Base-by-base conservation (phyloP, 495 filamentous ascomycete species). In the Hypoxylon perforatum region DNA sequence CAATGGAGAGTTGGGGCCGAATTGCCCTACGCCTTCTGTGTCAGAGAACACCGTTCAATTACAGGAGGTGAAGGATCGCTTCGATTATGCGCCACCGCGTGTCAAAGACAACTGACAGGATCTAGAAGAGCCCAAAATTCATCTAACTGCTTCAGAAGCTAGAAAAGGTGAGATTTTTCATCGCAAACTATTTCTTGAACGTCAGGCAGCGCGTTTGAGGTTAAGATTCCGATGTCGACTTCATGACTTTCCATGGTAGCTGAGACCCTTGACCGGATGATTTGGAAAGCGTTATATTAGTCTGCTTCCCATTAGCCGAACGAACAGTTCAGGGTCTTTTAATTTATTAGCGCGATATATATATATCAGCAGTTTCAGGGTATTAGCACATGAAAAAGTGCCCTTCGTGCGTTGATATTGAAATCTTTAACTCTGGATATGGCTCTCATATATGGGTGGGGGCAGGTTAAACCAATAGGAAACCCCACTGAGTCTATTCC, bases 1-100 rank as follows among this genome's bases (percentile, higher is more conserved):
- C n/a, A 50, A 50, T 63, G 4, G 49, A 35, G 4, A 55, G 33
- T 18, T 33, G 22, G 33, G 19, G 41, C 21, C n/a, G 30, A 8
- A 51, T 49, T 25, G n/a, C 42, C 25, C 25, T 49, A 45, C 14
- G 42, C 44, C 19, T 35, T 48, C 14, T 36, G 45, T 52, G 41
- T 55, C 44, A 41, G 42, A 45, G 28, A 38, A 15, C 15, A 12
- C 11, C 8, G 36, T 61, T 38, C 35, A 46, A 66, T 66, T 66
- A 22, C 22, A 61, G 39, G 63, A 17, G 57, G 51, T 17, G 19
- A 61, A 61, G 63, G 63, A 66, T 66, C 57, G 30, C 1, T 25
- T 51, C 44, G 25, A 38, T 39, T 28, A 17, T 50, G 38, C 23
- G 33, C 44, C 57, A 36, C 14, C 10, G 36, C 44, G 35, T 23